A percentile compares a stretch with the other conserved stretches of the same genome.
Conservation (phyloP, 768 basidiomycete species). For the Rhodotorula babjevae region DNA sequence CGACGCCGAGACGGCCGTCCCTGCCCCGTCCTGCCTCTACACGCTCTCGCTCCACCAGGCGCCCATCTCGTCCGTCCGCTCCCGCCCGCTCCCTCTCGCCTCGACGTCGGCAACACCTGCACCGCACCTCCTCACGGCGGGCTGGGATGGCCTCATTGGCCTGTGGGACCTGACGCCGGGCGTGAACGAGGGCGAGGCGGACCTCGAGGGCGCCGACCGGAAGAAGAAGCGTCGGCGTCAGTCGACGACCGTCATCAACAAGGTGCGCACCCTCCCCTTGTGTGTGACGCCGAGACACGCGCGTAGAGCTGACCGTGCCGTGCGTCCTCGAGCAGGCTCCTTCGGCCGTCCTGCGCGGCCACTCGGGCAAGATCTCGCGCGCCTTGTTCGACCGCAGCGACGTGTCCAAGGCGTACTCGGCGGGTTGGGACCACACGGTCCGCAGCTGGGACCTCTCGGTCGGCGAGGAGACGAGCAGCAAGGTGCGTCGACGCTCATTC, state of each 20-base stretch:
- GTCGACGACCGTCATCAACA: slow-evolving; percentile 55
- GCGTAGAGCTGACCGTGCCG: too few relatives aligned
- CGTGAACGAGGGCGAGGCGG: slow-evolving; percentile 52
- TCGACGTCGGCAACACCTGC: slow-evolving; percentile 46
- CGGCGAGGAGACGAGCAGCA: slow-evolving; percentile 50
- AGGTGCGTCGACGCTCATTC: slow-evolving; percentile 42
- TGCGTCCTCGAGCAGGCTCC: slow-evolving; percentile 53
- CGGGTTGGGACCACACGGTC: slow-evolving; percentile 77
- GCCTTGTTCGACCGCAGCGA: slow-evolving; percentile 54
- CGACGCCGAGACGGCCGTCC: slow-evolving; percentile 45
- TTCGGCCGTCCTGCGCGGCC: slow-evolving; percentile 67
- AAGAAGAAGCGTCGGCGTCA: slow-evolving; percentile 66
- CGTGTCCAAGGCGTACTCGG: slow-evolving; percentile 59
- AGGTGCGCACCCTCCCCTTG: slow-evolving; percentile 35
- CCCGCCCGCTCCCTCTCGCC: slow-evolving; percentile 41
- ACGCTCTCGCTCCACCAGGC: slow-evolving; percentile 78
- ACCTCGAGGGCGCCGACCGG: slow-evolving; percentile 49
- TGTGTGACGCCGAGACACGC: too few relatives aligned
- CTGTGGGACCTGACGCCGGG: slow-evolving; percentile 76
- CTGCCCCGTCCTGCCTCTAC: slow-evolving; percentile 54
- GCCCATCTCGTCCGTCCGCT: slow-evolving; percentile 66
- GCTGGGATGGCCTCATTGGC: slow-evolving; percentile 82
- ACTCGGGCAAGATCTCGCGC: slow-evolving; percentile 73
- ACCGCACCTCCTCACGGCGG: slow-evolving; percentile 69
- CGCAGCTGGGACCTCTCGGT: slow-evolving; percentile 78